Conservation (phyloP, 495 filamentous ascomycete species). For the Aspergillus mulundensis region DNA sequence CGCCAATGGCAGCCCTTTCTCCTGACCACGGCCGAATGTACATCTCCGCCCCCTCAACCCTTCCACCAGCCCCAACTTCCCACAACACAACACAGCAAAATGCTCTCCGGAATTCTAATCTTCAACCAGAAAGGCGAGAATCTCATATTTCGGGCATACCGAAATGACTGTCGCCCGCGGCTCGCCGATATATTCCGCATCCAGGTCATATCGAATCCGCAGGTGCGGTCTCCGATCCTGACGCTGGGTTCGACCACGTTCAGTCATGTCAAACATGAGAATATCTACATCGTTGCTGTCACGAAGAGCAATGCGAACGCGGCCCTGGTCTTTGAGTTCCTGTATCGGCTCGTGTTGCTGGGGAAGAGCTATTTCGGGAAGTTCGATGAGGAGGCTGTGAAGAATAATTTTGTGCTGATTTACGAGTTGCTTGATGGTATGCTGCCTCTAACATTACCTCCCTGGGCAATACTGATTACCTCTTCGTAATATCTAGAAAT, state of each 20-base stretch:
- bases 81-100: constrained; percentile 40
- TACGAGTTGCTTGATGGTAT: constrained; percentile 96
- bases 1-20: neutral
- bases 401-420: constrained; percentile 98
- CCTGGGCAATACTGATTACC: too few species aligned
- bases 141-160: constrained; percentile 97
- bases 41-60: constrained; percentile 14
- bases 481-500: constrained; percentile 62
- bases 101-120: constrained; percentile 94
- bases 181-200: constrained; percentile 99
- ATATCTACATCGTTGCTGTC: constrained; percentile 96
- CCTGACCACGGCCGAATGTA: neutral
- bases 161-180: constrained; percentile 93
- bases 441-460: too few species aligned
- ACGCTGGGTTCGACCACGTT: constrained; percentile 97
- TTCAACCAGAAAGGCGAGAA: constrained; percentile 99
- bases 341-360: constrained; percentile 85
- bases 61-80: too few species aligned
- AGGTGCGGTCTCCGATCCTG: constrained; percentile 95
- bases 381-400: constrained; percentile 98
- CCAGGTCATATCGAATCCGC: constrained; percentile 97
- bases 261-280: constrained; percentile 99
- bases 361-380: constrained; percentile 98
- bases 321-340: constrained; percentile 95
- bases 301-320: constrained; percentile 99